A percentile compares a stretch with the other conserved stretches of the same genome.
phyloP scores from a whole-genome alignment of 2,329 filamentous ascomycete genomes.

The Trichoderma sp. region DNA sequence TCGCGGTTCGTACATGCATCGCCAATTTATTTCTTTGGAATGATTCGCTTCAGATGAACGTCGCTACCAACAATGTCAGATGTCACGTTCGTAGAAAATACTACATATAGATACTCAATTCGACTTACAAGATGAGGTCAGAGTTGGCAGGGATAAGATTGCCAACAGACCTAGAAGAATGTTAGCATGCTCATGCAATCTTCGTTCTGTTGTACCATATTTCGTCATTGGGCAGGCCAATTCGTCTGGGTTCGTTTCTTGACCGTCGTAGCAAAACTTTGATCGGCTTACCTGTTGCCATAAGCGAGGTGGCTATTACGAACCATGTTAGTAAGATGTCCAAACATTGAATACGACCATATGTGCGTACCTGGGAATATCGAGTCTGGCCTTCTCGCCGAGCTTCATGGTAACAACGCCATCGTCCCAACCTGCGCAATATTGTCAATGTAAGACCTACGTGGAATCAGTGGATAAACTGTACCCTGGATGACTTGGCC shows the following conservation, averaged over 20 bases:
- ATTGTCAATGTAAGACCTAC: not conserved
- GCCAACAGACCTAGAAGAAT: not conserved
- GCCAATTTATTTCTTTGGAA: not conserved
- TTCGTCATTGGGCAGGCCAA: not conserved
- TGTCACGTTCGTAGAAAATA: not conserved
- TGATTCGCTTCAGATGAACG: not conserved
- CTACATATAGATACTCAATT: not conserved
- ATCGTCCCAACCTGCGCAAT: constrained; percentile 70
- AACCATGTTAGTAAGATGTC: not conserved
- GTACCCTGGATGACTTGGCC: constrained; percentile 84
- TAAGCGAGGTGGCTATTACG: constrained; percentile 62
- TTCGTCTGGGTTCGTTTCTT: not conserved
- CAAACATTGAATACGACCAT: too few relatives aligned
- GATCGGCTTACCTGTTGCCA: constrained; percentile 54
- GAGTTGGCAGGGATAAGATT: not conserved
- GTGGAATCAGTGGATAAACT: constrained; percentile 23
- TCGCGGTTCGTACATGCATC: not conserved
- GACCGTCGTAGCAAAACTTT: not conserved
- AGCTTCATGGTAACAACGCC: constrained; percentile 82
- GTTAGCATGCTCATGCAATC: not conserved
- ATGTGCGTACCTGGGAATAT: constrained; percentile 56
- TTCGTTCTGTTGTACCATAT: not conserved
- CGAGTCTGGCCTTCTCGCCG: constrained; percentile 84
- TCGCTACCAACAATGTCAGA: not conserved
- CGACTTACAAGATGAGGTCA: constrained; percentile 11